A percentile compares a stretch with the other conserved stretches of the same genome.
Evolutionary conservation across 2,329 filamentous ascomycete genomes (phyloP).

Genomic region (Plenodomus lindquistii): DNA sequence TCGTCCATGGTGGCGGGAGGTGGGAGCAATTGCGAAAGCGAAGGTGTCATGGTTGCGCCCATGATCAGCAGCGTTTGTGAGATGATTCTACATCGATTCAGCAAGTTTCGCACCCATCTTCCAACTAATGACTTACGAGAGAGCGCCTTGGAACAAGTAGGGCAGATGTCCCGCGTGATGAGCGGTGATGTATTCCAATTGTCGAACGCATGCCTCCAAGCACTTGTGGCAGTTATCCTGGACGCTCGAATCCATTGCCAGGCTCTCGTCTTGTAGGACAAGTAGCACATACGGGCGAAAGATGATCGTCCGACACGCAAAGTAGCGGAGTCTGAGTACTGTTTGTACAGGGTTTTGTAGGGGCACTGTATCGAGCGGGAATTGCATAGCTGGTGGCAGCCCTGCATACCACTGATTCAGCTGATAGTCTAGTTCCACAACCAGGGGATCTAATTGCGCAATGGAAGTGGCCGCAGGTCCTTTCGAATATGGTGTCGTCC

Average conservation of each 20-base stretch:
- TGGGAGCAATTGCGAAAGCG: conserved; percentile 68
- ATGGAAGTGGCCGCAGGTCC: conserved; percentile 63
- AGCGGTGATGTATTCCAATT: conserved; percentile 76
- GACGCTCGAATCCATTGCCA: conserved; percentile 71
- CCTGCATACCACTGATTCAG: conserved; percentile 84
- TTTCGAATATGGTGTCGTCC: conserved; percentile 53
- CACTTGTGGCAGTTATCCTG: conserved; percentile 80
- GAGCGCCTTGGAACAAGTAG: conserved; percentile 82
- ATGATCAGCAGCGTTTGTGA: conserved; percentile 81
- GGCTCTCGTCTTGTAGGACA: conserved; percentile 76
- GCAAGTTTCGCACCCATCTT: neutral
- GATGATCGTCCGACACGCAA: conserved; percentile 84
- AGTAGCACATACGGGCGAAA: conserved; percentile 82
- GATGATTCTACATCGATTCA: conserved; percentile 64
- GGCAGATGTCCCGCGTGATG: conserved; percentile 84
- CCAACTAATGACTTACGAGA: conserved; percentile 49
- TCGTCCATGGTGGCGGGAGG: conserved; percentile 64
- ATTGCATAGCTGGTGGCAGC: conserved; percentile 73
- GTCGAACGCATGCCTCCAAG: conserved; percentile 76
- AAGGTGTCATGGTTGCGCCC: conserved; percentile 80
- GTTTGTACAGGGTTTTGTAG: conserved; percentile 77
- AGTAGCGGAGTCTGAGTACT: conserved; percentile 77
- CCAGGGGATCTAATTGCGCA: conserved; percentile 74
- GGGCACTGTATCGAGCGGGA: conserved; percentile 70
- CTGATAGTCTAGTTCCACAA: conserved; percentile 80